Conservation (phyloP, 306 rosid genomes). For the Lithocarpus polystachyus region DNA sequence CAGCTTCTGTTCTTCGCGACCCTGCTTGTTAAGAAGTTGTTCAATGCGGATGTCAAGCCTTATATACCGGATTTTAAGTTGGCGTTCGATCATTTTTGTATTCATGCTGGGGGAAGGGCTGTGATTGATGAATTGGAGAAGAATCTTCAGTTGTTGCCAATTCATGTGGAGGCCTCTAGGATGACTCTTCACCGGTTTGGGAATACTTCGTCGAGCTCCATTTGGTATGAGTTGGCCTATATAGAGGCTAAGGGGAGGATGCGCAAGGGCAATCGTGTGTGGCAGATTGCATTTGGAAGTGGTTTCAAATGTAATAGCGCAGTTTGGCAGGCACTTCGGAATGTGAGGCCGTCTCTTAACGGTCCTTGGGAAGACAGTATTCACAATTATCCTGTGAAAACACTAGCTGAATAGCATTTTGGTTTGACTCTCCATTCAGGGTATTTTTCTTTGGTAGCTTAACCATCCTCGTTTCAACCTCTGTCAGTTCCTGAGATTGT, state of each 20-base stretch:
- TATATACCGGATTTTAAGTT: constrained; percentile 77
- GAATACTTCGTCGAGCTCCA: constrained; percentile 81
- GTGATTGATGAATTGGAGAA: constrained; percentile 84
- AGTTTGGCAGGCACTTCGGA: constrained; percentile 68
- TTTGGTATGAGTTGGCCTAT: constrained; percentile 77
- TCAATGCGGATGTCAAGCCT: constrained; percentile 51
- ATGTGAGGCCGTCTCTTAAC: constrained; percentile 52
- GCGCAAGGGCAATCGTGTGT: constrained; percentile 60
- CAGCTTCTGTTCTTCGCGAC: constrained; percentile 68
- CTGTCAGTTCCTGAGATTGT: constrained; percentile 12
- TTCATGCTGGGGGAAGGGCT: constrained; percentile 79
- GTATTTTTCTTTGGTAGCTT: constrained; percentile 9
- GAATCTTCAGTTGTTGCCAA: constrained; percentile 57
- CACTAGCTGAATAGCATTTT: constrained; percentile 25
- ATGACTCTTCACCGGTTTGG: constrained; percentile 81
- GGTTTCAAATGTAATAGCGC: constrained; percentile 85
- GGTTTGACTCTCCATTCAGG: constrained; percentile 36
- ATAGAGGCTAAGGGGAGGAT: constrained; percentile 71
- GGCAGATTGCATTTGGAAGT: constrained; percentile 92
- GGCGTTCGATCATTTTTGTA: constrained; percentile 79
- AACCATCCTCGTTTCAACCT: background rate
- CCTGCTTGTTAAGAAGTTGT: constrained; percentile 49
- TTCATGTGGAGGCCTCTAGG: constrained; percentile 81
- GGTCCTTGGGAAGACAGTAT: constrained; percentile 85
- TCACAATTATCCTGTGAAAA: constrained; percentile 59